Evolutionary conservation across 1,284 basidiomycete genomes (phyloP).

Genomic region (Chalciporus sp.): DNA sequence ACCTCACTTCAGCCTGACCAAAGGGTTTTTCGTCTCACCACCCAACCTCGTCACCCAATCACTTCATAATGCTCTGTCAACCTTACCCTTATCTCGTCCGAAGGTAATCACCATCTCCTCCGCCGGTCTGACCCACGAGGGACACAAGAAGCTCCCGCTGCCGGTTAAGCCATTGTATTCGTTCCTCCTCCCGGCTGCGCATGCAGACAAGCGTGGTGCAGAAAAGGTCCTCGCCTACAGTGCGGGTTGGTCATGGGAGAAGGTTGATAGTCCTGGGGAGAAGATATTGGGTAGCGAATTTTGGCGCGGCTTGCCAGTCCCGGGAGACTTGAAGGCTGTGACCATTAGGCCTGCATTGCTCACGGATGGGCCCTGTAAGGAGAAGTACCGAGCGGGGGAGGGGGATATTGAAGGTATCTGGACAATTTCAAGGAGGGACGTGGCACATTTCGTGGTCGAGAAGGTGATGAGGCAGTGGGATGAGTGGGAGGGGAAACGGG

Average conservation of each 20-base stretch:
- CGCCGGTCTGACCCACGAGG: conserved; percentile 48
- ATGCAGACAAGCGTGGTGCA: conserved; percentile 58
- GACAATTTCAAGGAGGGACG: conserved; percentile 63
- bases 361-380: conserved; percentile 57
- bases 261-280: conserved; percentile 34
- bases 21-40: conserved; percentile 29
- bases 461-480: conserved; percentile 50
- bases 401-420: conserved; percentile 44
- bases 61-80: conserved; percentile 32
- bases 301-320: conserved; percentile 40
- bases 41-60: conserved; percentile 33
- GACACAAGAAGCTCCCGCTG: conserved; percentile 50
- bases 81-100: conserved; percentile 37
- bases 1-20: conserved; percentile 22
- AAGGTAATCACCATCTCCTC: conserved; percentile 57
- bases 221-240: conserved; percentile 51
- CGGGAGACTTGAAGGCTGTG: conserved; percentile 47
- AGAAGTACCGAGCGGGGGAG: conserved; percentile 41
- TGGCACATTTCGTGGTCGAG: conserved; percentile 66
- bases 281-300: conserved; percentile 47
- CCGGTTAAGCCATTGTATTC: conserved; percentile 50
- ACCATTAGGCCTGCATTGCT: conserved; percentile 58
- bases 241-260: conserved; percentile 49
- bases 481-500: conserved; percentile 50
- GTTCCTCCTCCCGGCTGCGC: conserved; percentile 42